These are phyloP conservation scores for Sarcodon sp. DNA, from an alignment of 768 basidiomycete genomes.

Conservation along the genomic window DNA sequence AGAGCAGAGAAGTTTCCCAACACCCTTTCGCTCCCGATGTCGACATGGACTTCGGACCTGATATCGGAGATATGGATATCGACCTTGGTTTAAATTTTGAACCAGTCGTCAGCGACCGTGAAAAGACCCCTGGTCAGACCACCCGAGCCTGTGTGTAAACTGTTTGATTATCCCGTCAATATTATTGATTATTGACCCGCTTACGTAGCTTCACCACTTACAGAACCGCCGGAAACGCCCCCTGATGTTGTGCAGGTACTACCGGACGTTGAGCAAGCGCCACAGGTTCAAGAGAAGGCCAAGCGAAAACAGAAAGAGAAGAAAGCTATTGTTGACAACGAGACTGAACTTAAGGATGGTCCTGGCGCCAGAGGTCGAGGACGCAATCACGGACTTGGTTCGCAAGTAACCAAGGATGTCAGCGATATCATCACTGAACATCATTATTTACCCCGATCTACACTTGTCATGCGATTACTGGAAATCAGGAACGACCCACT, in stretches of 20 bases:
- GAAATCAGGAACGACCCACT: conserved; percentile 80
- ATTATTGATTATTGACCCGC: conserved; percentile 1
- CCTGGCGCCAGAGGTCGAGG: conserved; percentile 45
- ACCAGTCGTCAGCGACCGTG: conserved; percentile 21
- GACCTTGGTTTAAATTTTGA: conserved; percentile 67
- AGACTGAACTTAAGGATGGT: conserved; percentile 70
- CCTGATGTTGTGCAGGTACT: conserved; percentile 44
- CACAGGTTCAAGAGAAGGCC: conserved; percentile 12
- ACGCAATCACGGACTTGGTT: conserved; percentile 36
- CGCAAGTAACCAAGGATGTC: conserved; percentile 41
- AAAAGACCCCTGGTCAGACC: conserved; percentile 45
- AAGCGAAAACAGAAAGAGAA: conserved; percentile 51
- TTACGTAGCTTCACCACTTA: conserved; percentile 56
- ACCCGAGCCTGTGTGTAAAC: conserved; percentile 53
- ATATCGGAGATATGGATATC: conserved; percentile 40
- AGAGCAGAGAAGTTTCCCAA: conserved; percentile 54
- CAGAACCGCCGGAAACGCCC: conserved; percentile 66
- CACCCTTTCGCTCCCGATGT: conserved; percentile 49
- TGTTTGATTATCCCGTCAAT: too few species aligned
- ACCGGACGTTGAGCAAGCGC: conserved; percentile 28
- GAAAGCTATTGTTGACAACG: conserved; percentile 85
- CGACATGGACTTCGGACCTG: conserved; percentile 36
- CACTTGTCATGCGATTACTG: conserved; percentile 74
- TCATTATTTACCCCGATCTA: conserved; percentile 74
- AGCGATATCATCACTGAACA: conserved; percentile 70